Evolutionary conservation across 169 alveolate genomes (phyloP).

Genomic region (Cryptosporidium andersoni): DNA sequence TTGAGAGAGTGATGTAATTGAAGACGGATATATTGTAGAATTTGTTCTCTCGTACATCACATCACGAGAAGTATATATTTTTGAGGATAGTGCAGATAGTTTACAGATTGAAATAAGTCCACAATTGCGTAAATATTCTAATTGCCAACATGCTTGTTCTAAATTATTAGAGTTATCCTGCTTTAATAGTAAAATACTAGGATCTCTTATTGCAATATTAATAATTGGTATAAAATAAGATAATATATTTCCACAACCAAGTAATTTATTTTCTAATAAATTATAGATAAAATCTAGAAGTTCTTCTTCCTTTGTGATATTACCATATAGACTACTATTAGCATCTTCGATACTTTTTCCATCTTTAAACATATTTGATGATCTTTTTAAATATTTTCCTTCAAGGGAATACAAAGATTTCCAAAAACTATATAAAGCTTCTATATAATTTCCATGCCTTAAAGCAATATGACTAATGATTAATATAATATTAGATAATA

Average conservation of each 20-base stretch:
- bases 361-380: background rate
- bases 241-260: conserved; percentile 19
- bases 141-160: conserved; percentile 19
- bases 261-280: conserved; percentile 32
- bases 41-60: background rate
- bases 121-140: conserved; percentile 63
- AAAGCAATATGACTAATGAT: conserved; percentile 19
- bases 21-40: too few species aligned
- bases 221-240: conserved; percentile 44
- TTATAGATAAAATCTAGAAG: conserved; percentile 7
- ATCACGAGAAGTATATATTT: conserved; percentile 12
- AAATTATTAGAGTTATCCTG: background rate
- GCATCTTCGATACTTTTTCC: background rate
- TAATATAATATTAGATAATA: conserved; percentile 13
- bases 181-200: background rate
- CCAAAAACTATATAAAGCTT: conserved; percentile 35
- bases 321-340: conserved; percentile 3
- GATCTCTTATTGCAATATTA: conserved; percentile 46
- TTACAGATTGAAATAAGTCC: conserved; percentile 32
- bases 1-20: background rate
- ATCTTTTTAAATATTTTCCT: background rate
- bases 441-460: conserved; percentile 45
- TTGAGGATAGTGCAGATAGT: conserved; percentile 9
- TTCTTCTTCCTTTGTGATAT: conserved; percentile 36
- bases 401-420: conserved; percentile 17